Percentiles rank a stretch among this genome's conserved stretches.
Evolutionary conservation across 225 moss, liverwort and hornwort genomes (phyloP).

Genomic region (Polytrichum formosum): DNA sequence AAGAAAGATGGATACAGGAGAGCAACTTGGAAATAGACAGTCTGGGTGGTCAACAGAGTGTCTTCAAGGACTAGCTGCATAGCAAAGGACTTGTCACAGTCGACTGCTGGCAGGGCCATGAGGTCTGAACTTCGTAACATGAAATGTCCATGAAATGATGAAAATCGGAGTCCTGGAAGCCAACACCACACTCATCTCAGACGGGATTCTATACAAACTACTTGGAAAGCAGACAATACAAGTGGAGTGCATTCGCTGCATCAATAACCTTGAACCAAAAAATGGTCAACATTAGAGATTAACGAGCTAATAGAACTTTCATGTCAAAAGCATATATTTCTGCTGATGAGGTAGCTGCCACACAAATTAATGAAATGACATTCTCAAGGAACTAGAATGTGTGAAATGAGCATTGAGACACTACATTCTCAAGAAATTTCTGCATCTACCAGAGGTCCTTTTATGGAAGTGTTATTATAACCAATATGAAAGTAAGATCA

Average conservation of each 20-base stretch:
- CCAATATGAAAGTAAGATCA: too few relatives aligned
- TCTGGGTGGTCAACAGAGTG: slow-evolving; percentile 77
- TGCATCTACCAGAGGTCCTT: too few relatives aligned
- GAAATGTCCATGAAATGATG: slow-evolving; percentile 84
- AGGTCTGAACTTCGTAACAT: slow-evolving; percentile 98
- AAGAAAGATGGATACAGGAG: slow-evolving; percentile 70
- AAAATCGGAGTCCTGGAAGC: slow-evolving; percentile 74
- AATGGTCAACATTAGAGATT: not conserved
- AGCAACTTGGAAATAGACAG: slow-evolving; percentile 93
- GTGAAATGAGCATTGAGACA: too few relatives aligned
- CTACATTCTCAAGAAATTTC: too few relatives aligned
- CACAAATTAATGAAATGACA: too few relatives aligned
- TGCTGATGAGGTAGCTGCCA: too few relatives aligned
- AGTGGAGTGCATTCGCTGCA: too few relatives aligned
- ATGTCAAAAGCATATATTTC: too few relatives aligned
- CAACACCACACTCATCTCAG: not conserved
- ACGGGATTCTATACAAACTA: not conserved
- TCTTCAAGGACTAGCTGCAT: slow-evolving; percentile 93
- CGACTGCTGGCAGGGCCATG: slow-evolving; percentile 91
- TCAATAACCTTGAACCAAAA: not conserved
- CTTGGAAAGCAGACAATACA: too few relatives aligned
- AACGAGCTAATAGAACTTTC: too few relatives aligned
- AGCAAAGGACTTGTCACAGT: slow-evolving; percentile 90
- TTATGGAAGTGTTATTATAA: too few relatives aligned
- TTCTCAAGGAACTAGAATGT: too few relatives aligned